These are phyloP conservation scores for Moricandia arvensis DNA, from an alignment of 345 rosid species.

Conservation along the genomic window DNA sequence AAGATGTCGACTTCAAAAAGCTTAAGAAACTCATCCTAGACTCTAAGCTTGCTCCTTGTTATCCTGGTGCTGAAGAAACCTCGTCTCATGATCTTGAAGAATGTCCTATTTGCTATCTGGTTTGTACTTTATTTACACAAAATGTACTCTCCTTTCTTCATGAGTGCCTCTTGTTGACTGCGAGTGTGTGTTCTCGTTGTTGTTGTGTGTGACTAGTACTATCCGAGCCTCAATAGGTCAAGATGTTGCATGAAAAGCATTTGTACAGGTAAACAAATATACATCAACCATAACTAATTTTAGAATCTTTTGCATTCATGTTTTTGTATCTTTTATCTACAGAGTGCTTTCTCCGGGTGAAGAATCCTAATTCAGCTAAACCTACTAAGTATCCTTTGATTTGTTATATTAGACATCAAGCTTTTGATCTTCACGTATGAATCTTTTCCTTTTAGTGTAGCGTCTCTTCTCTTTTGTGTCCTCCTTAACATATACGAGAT, in stretches of 20 bases:
- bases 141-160: neutral
- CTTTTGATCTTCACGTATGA: neutral
- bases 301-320: neutral
- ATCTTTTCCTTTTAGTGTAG: neutral
- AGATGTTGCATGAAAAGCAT: conserved; percentile 87
- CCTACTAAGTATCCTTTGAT: conserved; percentile 86
- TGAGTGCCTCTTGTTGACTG: neutral
- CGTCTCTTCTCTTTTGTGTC: neutral
- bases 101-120: conserved; percentile 95
- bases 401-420: neutral
- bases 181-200: neutral
- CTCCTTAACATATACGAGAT: conserved; percentile 59
- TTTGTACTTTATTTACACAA: conserved; percentile 33
- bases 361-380: conserved; percentile 81
- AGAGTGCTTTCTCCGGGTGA: conserved; percentile 99
- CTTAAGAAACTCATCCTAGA: conserved; percentile 88
- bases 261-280: conserved; percentile 64
- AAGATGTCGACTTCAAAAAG: conserved; percentile 87
- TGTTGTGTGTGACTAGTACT: conserved; percentile 48
- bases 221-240: conserved; percentile 91
- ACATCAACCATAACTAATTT: neutral
- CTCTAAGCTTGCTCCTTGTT: conserved; percentile 94
- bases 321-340: conserved; percentile 14
- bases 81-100: conserved; percentile 66
- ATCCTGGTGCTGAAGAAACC: conserved; percentile 81